A percentile compares a stretch with the other conserved stretches of the same genome.
These are phyloP conservation scores for Capillidium heterosporum DNA, from an alignment of 371 early-diverging fungal species.

Conservation along the genomic window DNA sequence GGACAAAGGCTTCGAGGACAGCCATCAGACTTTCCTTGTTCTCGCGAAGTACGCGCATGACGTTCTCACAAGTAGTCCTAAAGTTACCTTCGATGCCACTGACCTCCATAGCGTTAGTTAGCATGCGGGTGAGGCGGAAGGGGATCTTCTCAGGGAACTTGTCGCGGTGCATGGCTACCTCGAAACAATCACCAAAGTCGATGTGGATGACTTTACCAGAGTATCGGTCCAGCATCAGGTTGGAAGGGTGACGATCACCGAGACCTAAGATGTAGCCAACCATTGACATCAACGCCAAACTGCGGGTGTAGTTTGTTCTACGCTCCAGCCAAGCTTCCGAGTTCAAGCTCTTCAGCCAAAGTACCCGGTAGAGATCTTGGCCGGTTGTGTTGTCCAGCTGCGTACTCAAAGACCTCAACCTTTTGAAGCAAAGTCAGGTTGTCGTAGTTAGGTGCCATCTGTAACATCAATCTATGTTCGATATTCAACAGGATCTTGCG, in stretches of 20 bases:
- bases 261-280: constrained; percentile 95
- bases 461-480: constrained; percentile 87
- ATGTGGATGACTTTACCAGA: constrained; percentile 96
- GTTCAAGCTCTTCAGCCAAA: constrained; percentile 91
- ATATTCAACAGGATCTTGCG: constrained; percentile 76
- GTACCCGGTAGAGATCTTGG: constrained; percentile 82
- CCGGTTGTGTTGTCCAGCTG: constrained; percentile 86
- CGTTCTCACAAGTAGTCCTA: constrained; percentile 87
- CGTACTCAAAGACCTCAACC: constrained; percentile 93
- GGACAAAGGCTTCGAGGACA: constrained; percentile 93
- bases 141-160: constrained; percentile 96
- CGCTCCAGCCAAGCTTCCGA: constrained; percentile 94
- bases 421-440: constrained; percentile 80
- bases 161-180: constrained; percentile 92
- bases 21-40: constrained; percentile 97
- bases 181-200: constrained; percentile 98
- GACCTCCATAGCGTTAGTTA: constrained; percentile 94
- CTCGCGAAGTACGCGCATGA: constrained; percentile 87
- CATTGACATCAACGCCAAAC: constrained; percentile 96
- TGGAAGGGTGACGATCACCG: constrained; percentile 97
- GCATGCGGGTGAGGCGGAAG: constrained; percentile 96
- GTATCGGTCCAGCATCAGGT: constrained; percentile 84
- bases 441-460: constrained; percentile 91
- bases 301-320: constrained; percentile 89
- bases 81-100: constrained; percentile 92